Percentiles rank a stretch among this genome's conserved stretches.
These are phyloP conservation scores for Stephanocyclus meneghinianus DNA, from an alignment of 352 stramenopile species.

Conservation along the genomic window DNA sequence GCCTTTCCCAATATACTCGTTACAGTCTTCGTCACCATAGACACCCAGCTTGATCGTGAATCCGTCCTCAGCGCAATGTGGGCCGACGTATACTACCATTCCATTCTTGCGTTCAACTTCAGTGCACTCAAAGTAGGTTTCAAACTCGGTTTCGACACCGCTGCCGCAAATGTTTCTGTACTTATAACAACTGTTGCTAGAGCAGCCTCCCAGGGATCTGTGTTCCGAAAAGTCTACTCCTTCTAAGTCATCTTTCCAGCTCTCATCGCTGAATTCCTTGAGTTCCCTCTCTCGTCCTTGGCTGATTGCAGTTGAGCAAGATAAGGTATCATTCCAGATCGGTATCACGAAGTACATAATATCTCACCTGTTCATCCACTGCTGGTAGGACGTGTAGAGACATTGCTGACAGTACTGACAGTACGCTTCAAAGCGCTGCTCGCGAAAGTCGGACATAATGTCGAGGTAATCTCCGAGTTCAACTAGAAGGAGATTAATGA, in stretches of 20 bases:
- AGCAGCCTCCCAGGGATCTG: not conserved
- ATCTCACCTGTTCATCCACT: not conserved
- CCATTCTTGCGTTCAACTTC: constrained; percentile 55
- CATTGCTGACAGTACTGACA: constrained; percentile 25
- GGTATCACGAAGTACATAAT: no score
- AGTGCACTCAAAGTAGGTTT: constrained; percentile 57
- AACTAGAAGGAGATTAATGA: not conserved
- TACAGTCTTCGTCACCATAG: constrained; percentile 69
- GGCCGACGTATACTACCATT: constrained; percentile 53
- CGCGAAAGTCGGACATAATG: constrained; percentile 38
- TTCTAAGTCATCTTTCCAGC: constrained; percentile 6
- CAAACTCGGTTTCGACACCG: constrained; percentile 39
- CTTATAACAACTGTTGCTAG: constrained; percentile 39
- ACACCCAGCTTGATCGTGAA: constrained; percentile 62
- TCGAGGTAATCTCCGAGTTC: constrained; percentile 54
- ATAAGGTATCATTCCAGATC: no score
- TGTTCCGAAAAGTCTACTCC: not conserved
- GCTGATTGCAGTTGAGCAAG: not conserved
- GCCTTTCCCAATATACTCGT: constrained; percentile 55
- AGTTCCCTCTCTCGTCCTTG: not conserved
- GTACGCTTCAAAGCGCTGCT: constrained; percentile 44
- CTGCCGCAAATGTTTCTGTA: constrained; percentile 57
- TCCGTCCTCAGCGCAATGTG: constrained; percentile 64
- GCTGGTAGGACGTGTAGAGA: not conserved
- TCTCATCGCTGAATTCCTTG: not conserved